phyloP scores from a whole-genome alignment of 2,329 filamentous ascomycete species.

The Sarocladiaceae sp. region DNA sequence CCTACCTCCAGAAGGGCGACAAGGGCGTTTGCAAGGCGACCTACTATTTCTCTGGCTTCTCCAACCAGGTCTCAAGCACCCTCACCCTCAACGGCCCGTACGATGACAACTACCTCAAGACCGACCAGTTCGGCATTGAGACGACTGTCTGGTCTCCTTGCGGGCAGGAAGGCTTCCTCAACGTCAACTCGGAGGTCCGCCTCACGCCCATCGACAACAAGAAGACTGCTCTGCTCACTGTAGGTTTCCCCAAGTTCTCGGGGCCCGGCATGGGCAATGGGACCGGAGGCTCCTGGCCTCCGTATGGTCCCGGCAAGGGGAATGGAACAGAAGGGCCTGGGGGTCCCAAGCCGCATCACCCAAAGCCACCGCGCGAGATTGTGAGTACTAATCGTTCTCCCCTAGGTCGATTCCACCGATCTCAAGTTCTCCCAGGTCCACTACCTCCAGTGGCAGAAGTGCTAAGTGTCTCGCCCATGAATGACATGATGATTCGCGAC shows the following conservation, averaged over 20 bases:
- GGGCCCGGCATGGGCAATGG: background rate
- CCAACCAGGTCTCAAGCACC: conserved; percentile 4
- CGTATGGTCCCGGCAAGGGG: too few species aligned
- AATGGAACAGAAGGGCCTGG: background rate
- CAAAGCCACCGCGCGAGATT: background rate
- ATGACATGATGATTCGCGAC: background rate
- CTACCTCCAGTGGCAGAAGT: conserved; percentile 10
- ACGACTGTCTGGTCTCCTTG: conserved; percentile 9
- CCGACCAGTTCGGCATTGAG: conserved; percentile 7
- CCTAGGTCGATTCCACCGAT: conserved; percentile 9
- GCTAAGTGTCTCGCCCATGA: background rate
- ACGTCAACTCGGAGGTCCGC: conserved; percentile 9
- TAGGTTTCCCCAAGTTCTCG: conserved; percentile 4
- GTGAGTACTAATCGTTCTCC: conserved; percentile 4
- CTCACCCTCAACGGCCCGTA: conserved; percentile 7
- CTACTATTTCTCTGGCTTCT: conserved; percentile 9
- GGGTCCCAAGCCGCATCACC: background rate
- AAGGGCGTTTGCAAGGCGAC: conserved; percentile 8
- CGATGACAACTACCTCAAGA: conserved; percentile 9
- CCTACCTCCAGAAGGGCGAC: conserved; percentile 9
- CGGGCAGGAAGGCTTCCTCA: conserved; percentile 6
- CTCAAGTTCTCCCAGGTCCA: conserved; percentile 10
- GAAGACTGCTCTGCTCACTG: conserved; percentile 9
- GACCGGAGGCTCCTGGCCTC: too few species aligned
- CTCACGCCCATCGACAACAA: conserved; percentile 8